These are phyloP conservation scores for Bruguiera sexangula DNA, from an alignment of 345 rosid genomes.

Conservation along the genomic window DNA sequence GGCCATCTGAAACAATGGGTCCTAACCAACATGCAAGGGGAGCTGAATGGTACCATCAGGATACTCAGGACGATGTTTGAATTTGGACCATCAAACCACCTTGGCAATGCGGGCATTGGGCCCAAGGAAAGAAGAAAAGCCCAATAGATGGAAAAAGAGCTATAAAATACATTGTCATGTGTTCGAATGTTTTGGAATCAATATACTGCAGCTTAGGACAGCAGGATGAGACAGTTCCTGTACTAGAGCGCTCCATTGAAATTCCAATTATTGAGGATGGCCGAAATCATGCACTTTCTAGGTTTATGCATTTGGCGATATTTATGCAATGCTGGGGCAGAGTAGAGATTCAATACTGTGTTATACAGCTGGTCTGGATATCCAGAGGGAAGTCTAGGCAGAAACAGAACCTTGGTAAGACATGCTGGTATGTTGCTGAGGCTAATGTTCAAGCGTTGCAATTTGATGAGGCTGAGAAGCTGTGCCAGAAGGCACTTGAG, in stretches of 20 bases:
- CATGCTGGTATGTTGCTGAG: slow-evolving; percentile 79
- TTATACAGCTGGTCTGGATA: slow-evolving; percentile 86
- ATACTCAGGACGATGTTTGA: background rate
- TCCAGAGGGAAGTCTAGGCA: slow-evolving; percentile 79
- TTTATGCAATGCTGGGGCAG: slow-evolving; percentile 76
- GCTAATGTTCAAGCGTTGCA: slow-evolving; percentile 87
- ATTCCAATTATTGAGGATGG: slow-evolving; percentile 73
- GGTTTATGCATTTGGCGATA: slow-evolving; percentile 93
- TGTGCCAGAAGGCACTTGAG: slow-evolving; percentile 72
- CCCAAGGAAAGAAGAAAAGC: too few species aligned
- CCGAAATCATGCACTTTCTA: slow-evolving; percentile 73
- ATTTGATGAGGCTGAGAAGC: slow-evolving; percentile 73
- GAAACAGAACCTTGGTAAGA: slow-evolving; percentile 68
- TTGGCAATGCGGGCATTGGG: too few species aligned
- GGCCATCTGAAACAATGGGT: background rate
- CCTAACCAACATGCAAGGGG: background rate
- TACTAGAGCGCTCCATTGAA: slow-evolving; percentile 78
- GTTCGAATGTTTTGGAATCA: slow-evolving; percentile 70
- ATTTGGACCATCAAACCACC: too few species aligned
- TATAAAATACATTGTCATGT: slow-evolving; percentile 46
- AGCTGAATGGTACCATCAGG: background rate
- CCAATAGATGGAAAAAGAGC: too few species aligned
- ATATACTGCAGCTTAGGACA: slow-evolving; percentile 60
- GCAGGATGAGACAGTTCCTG: slow-evolving; percentile 60
- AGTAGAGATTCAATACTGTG: slow-evolving; percentile 66